Evolutionary conservation across 2,329 filamentous ascomycete genomes (phyloP), one percentile per base, ranked within the genome.

Genomic region (Blastomyces gilchristii): DNA sequence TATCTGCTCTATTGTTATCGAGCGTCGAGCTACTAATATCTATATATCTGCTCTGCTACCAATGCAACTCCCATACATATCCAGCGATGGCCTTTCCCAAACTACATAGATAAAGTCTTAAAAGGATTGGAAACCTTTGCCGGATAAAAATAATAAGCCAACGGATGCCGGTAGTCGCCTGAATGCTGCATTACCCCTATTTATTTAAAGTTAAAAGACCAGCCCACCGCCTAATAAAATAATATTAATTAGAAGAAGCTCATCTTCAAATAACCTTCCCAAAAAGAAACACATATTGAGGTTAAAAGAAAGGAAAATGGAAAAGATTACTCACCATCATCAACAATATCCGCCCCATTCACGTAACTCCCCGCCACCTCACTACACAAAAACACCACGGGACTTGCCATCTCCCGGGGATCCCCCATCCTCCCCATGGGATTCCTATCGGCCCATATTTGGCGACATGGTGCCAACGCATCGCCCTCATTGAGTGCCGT

Each of bases 401-500:
- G 80, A 0, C 86, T 86, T 0, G 83, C 83, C 58, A 89, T 69
- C 72, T 89, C 87, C 69, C 83, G 80, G 0, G 84, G 83, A 65
- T 77, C 69, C 0, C 86, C 86, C 84, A 89, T 88, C 39, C 87
- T 76, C 0, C 86, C 85, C 73, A 82, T 80, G 0, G 87, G 86
- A 70, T 86, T 85, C 62, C 85, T 76, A 43, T 75, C 75, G 28
- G 78, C 78, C 87, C 87, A 89, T 1, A 80, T 77, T 39, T 75
- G 75, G 63, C 83, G 77, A 47, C 81, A 80, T 47, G 78, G 77
- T 12, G 79, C 79, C 57, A 89, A 71, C 0, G 82, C 83, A 8
- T 82, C 80, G 0, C 86, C 86, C 64, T 85, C 85, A 69, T 90
- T 91, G 58, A 91, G 74, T 14, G 89, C 83, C 0, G 87, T 90